A percentile compares a stretch with the other conserved stretches of the same genome.
Conservation (phyloP, 352 stramenopile species). For the Thraustochytrium striatum region DNA sequence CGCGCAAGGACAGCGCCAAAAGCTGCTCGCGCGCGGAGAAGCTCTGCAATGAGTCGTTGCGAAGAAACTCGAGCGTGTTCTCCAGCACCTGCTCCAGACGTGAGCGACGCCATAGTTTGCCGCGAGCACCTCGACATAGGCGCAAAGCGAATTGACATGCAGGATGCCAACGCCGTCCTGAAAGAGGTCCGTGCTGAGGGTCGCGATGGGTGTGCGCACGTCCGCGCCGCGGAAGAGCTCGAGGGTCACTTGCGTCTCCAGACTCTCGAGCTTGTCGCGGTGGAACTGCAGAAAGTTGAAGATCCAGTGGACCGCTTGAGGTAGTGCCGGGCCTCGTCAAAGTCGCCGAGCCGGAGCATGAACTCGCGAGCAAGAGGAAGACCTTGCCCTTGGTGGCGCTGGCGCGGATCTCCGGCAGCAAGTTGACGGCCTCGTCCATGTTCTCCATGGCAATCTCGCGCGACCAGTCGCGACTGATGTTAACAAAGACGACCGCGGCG, state of each 20-base stretch:
- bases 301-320: slow-evolving; percentile 20
- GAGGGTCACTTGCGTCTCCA: slow-evolving; percentile 17
- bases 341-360: neutral
- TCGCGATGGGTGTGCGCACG: neutral
- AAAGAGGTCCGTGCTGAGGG: neutral
- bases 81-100: neutral
- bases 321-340: neutral
- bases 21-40: neutral
- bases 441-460: neutral
- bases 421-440: neutral
- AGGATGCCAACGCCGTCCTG: neutral
- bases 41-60: neutral
- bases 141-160: neutral
- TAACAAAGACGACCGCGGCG: slow-evolving; percentile 6
- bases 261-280: neutral
- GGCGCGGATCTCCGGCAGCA: neutral
- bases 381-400: neutral
- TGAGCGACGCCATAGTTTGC: neutral
- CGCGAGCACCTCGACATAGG: neutral
- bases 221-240: neutral
- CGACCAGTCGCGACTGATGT: neutral
- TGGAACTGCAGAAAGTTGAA: slow-evolving; percentile 29
- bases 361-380: neutral
- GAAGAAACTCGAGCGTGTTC: slow-evolving; percentile 8
- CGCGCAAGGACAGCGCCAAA: neutral